Percentiles rank a stretch among this genome's conserved stretches.
phyloP scores from a whole-genome alignment of 176 grass and related monocot genomes.

The Otatea glauca region DNA sequence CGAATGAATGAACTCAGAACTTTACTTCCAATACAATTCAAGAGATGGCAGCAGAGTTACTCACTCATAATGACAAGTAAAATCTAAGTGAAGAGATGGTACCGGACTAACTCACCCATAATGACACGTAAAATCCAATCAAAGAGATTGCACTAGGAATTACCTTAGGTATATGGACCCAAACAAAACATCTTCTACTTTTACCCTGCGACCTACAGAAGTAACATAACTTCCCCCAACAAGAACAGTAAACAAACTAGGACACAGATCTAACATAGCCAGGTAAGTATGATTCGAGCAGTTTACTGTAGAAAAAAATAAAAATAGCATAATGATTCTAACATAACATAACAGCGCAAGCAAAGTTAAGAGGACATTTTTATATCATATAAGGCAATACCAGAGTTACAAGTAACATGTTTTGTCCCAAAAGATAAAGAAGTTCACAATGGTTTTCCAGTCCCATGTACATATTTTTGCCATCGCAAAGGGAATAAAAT shows the following conservation, averaged over 20 bases:
- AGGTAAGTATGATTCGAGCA: background rate
- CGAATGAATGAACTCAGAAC: slow-evolving; percentile 37
- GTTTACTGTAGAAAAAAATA: background rate
- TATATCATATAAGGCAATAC: background rate
- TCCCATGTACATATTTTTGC: background rate
- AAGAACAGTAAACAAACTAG: background rate
- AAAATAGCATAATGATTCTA: background rate
- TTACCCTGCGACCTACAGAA: background rate
- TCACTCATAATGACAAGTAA: background rate
- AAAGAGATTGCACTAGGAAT: background rate
- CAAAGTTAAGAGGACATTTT: background rate
- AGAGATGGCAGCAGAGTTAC: slow-evolving; percentile 3
- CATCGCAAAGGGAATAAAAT: background rate
- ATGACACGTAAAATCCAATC: slow-evolving; percentile 14
- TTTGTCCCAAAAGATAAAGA: background rate
- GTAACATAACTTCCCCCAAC: background rate
- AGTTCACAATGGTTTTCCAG: background rate
- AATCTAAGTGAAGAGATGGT: background rate
- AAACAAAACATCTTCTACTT: background rate
- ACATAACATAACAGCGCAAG: background rate
- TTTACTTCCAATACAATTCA: background rate
- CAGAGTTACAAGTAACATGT: background rate
- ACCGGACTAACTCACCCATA: slow-evolving; percentile 10
- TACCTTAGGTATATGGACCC: background rate
- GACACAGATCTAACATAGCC: background rate